A percentile compares a stretch with the other conserved stretches of the same genome.
These are phyloP conservation scores for Lasiosphaeria hispida DNA, from an alignment of 495 filamentous ascomycete genomes.

Conservation along the genomic window DNA sequence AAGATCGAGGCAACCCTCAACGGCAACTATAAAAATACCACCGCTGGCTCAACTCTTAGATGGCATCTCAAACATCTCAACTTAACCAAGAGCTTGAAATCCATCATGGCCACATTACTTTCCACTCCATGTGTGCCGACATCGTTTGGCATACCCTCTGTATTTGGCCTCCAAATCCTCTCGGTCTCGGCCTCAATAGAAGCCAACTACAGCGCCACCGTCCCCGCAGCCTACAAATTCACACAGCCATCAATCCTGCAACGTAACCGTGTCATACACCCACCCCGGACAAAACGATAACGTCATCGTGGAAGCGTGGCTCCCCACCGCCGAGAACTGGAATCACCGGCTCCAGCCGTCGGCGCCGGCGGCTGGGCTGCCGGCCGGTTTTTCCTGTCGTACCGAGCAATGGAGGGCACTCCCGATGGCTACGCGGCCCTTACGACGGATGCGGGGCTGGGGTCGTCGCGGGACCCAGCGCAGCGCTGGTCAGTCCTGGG, in stretches of 20 bases:
- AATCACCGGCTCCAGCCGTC: constrained; percentile 43
- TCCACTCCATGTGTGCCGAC: too few relatives aligned
- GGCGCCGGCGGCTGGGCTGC: constrained; percentile 47
- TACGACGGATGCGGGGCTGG: constrained; percentile 41
- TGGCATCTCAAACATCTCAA: too few relatives aligned
- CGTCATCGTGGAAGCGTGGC: constrained; percentile 33
- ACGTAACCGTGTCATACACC: constrained; percentile 44
- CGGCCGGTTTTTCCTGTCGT: constrained; percentile 19
- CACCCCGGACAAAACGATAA: too few relatives aligned
- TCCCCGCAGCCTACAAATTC: constrained; percentile 1
- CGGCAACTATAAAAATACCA: too few relatives aligned
- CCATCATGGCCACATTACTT: too few relatives aligned
- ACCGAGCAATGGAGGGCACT: constrained; percentile 27
- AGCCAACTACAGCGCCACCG: constrained; percentile 17
- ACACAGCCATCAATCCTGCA: constrained; percentile 31
- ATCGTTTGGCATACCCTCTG: too few relatives aligned
- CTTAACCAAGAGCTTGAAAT: too few relatives aligned
- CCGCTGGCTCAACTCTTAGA: too few relatives aligned
- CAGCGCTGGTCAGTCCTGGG: constrained; percentile 38
- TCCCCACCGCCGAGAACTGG: constrained; percentile 38
- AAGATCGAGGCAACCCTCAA: too few relatives aligned
- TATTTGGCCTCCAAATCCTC: too few relatives aligned
- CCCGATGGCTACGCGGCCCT: constrained; percentile 39
- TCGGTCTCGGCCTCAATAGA: constrained; percentile 5
- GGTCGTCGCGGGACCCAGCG: not conserved